phyloP scores from a whole-genome alignment of 768 basidiomycete species.

The Serendipita indica region DNA sequence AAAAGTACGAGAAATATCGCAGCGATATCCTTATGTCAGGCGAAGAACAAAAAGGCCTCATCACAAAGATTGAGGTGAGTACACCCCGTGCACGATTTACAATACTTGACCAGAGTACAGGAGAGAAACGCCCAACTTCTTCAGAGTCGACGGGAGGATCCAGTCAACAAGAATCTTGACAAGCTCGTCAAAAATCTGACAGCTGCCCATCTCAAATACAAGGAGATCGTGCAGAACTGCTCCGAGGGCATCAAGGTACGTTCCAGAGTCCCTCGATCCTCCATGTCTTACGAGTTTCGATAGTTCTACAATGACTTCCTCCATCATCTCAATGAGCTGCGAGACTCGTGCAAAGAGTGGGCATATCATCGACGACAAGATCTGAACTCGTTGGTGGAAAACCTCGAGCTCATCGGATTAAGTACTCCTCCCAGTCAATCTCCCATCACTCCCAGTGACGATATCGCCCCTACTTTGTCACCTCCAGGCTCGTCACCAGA shows the following conservation, averaged over 20 bases:
- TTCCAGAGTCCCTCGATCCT: neutral
- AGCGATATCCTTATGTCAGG: slow-evolving; percentile 39
- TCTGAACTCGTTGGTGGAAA: slow-evolving; percentile 28
- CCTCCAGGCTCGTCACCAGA: slow-evolving; percentile 1
- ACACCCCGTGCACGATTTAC: neutral
- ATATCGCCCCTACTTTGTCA: neutral
- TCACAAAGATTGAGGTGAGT: slow-evolving; percentile 55
- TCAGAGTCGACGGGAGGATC: slow-evolving; percentile 62
- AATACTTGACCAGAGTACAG: slow-evolving; percentile 24
- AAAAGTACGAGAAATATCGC: slow-evolving; percentile 61
- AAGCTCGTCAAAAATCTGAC: slow-evolving; percentile 69
- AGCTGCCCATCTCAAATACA: slow-evolving; percentile 72
- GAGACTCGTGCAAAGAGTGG: slow-evolving; percentile 63
- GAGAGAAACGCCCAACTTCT: slow-evolving; percentile 58
- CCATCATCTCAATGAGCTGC: slow-evolving; percentile 55
- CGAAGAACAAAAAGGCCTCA: slow-evolving; percentile 38
- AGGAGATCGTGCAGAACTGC: slow-evolving; percentile 69
- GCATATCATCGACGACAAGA: slow-evolving; percentile 55
- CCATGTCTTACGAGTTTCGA: neutral
- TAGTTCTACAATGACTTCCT: slow-evolving; percentile 87
- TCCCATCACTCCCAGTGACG: neutral
- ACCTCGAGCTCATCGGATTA: neutral
- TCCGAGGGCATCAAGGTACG: slow-evolving; percentile 75
- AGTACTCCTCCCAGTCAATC: neutral
- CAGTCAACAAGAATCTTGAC: slow-evolving; percentile 65